Base-by-base conservation (phyloP, 2,329 filamentous ascomycete species). In the Talaromyces marneffei region DNA sequence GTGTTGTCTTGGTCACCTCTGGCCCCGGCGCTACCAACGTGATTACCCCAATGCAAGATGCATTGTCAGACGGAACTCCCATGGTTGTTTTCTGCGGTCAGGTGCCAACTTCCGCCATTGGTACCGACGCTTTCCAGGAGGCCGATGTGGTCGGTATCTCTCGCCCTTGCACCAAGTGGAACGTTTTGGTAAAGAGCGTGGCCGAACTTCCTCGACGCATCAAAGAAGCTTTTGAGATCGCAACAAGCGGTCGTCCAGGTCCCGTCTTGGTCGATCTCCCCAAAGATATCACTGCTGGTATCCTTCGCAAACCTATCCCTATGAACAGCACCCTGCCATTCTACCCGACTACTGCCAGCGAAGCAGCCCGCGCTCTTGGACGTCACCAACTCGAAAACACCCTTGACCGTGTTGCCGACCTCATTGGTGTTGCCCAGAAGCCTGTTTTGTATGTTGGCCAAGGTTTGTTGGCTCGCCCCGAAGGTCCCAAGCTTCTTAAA, bases 151-250 rank as follows among this genome's bases (percentile, higher is more conserved):
- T 97, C 63, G 93, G 93, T 68, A 97, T 99, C 75, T 96, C 91
- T 35, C 85, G 93, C 71, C 87, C 92, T 20, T 97, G 92, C 83
- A 97, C 92, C 68, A 97, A 97, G 81, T 99, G 94, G 94, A 97
- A 97, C 70, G 91, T 96, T 63, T 95, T 97, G 92, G 91, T 97
- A 54, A 97, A 95, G 83, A 93, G 88, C 75, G 87, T 96, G 60
- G 92, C 91, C 56, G 94, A 99, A 78, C 83, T 99, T 60, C 94
- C 94, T 56, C 86, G 90, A 70, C 86, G 93, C 66, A 97, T 97
- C 73, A 96, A 97, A 75, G 94, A 97, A 79, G 94, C 94, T 54
- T 97, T 97, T 72, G 92, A 97, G 79, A 97, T 97, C 72, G 94
- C 94, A 42, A 97, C 91, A 44, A 94, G 89, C 70, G 94, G 94